Evolutionary conservation across 768 basidiomycete genomes (phyloP).

Genomic region (Podaxis sp.): DNA sequence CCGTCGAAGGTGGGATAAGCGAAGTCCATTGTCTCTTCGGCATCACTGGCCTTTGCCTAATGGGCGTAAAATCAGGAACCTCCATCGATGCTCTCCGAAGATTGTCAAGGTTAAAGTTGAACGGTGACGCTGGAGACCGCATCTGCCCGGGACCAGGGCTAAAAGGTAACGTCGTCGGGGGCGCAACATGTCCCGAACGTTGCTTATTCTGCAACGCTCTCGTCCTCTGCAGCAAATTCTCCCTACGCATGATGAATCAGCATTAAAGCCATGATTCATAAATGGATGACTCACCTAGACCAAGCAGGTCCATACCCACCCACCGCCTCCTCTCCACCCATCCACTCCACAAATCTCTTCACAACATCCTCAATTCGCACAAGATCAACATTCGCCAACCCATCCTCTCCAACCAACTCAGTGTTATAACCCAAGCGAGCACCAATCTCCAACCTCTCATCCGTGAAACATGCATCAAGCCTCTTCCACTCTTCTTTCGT

Average conservation of each 20-base stretch:
- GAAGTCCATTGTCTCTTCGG: slow-evolving; percentile 21
- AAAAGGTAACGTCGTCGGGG: slow-evolving; percentile 41
- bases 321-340: slow-evolving; percentile 42
- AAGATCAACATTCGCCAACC: slow-evolving; percentile 46
- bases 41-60: slow-evolving; percentile 28
- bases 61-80: slow-evolving; percentile 52
- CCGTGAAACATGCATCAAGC: slow-evolving; percentile 75
- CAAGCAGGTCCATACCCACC: slow-evolving; percentile 45
- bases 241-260: slow-evolving; percentile 28
- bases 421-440: slow-evolving; percentile 13
- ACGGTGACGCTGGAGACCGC: background rate
- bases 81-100: slow-evolving; percentile 26
- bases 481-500: slow-evolving; percentile 75
- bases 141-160: slow-evolving; percentile 9
- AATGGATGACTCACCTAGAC: slow-evolving; percentile 43
- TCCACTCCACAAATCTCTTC: slow-evolving; percentile 45
- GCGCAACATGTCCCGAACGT: slow-evolving; percentile 49
- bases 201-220: slow-evolving; percentile 59
- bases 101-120: slow-evolving; percentile 9
- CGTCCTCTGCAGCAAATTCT: slow-evolving; percentile 45
- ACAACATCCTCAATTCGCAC: slow-evolving; percentile 58
- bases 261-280: background rate
- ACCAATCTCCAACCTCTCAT: slow-evolving; percentile 54
- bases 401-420: slow-evolving; percentile 20
- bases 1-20: slow-evolving; percentile 8